A percentile compares a stretch with the other conserved stretches of the same genome.
Conservation (phyloP, 306 rosid genomes). For the Albizia julibrissin region DNA sequence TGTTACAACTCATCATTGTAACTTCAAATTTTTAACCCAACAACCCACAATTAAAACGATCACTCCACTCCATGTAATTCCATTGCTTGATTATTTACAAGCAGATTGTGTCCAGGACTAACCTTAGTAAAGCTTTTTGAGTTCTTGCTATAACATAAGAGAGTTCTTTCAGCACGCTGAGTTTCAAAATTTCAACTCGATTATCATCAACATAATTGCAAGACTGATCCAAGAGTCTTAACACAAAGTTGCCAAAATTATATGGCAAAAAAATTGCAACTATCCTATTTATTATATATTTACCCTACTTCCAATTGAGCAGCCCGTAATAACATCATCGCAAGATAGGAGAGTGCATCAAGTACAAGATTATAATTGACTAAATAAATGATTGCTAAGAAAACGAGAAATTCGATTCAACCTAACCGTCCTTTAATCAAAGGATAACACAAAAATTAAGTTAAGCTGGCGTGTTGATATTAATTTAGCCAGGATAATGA, state of each 20-base stretch:
- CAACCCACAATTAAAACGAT: not conserved
- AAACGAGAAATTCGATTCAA: not conserved
- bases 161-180: not conserved
- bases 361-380: not conserved
- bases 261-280: not conserved
- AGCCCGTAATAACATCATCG: not conserved
- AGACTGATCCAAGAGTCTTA: not conserved
- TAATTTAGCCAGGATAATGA: constrained; percentile 12
- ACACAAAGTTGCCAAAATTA: not conserved
- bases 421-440: constrained; percentile 14
- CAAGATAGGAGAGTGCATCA: not conserved
- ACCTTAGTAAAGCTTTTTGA: too few relatives aligned
- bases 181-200: not conserved
- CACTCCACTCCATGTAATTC: not conserved
- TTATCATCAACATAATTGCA: not conserved
- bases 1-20: not conserved
- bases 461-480: constrained; percentile 5
- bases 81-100: not conserved
- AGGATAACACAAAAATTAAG: not conserved
- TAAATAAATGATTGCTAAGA: not conserved
- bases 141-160: too few relatives aligned
- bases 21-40: too few relatives aligned
- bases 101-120: not conserved
- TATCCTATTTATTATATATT: not conserved
- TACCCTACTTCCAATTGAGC: not conserved